Conservation (phyloP, 106 monocot species). For the Phalaenopsis aphrodite region DNA sequence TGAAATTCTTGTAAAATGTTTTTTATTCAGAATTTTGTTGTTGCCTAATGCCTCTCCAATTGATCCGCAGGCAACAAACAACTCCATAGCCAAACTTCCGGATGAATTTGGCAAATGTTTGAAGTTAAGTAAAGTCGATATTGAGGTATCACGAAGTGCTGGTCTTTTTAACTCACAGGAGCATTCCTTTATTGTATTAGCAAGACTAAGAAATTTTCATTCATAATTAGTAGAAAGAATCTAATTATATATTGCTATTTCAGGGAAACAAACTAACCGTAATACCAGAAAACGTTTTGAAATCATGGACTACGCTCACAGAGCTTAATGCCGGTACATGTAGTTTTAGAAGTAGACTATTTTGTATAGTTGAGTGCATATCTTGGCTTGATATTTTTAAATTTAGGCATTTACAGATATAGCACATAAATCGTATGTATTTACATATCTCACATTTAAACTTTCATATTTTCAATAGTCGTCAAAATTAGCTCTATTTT, state of each 20-base stretch:
- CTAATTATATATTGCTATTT: slow-evolving; percentile 11
- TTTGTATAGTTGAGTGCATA: neutral
- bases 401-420: neutral
- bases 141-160: slow-evolving; percentile 54
- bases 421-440: too few species aligned
- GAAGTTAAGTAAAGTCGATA: slow-evolving; percentile 71
- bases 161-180: neutral
- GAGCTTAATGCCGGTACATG: slow-evolving; percentile 81
- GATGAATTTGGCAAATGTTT: slow-evolving; percentile 61
- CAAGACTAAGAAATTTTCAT: neutral
- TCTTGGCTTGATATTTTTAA: neutral
- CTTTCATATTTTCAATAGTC: too few species aligned
- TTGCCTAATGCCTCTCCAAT: neutral
- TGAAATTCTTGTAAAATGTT: neutral
- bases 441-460: too few species aligned
- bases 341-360: neutral
- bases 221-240: neutral
- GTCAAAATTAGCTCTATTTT: too few species aligned
- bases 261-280: slow-evolving; percentile 76
- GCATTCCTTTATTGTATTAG: neutral
- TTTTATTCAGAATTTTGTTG: neutral
- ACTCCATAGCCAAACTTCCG: slow-evolving; percentile 51
- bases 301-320: slow-evolving; percentile 71
- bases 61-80: slow-evolving; percentile 58
- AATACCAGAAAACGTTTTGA: slow-evolving; percentile 53